Evolutionary conservation across 495 filamentous ascomycete species (phyloP), one percentile per base, ranked within the genome.

Genomic region (Parathielavia hyrcaniae): DNA sequence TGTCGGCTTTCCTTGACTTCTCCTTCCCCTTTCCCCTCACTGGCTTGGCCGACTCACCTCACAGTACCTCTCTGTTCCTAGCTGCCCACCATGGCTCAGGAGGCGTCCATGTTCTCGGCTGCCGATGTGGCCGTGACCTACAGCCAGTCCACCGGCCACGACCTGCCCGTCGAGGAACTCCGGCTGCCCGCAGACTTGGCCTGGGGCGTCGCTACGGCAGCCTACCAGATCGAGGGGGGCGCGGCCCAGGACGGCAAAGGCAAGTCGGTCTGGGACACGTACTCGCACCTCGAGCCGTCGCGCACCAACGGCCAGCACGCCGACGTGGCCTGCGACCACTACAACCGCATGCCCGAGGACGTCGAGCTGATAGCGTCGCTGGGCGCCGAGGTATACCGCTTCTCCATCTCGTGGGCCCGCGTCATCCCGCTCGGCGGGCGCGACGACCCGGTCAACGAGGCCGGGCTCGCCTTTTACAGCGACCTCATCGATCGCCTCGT

Each of bases 401-500:
- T 71, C 56, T 70, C 65, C 22, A 66, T 71, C 50, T 66, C 68
- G 5, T 70, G 67, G 68, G 68, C 68, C 1, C 68, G 67, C 16
- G 55, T 68, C 39, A 71, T 71, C 53, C 68, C 68, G 13, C 65
- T 70, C 35, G 68, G 68, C 2, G 68, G 50, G 8, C 38, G 50
- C 16, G 13, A 43, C 16, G 50, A 41, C 48, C 70, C 70, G 6
- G 48, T 72, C 32, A 72, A 81, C 60, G 64, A 76, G 50, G 71
- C 73, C 34, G 79, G 79, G 34, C 55, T 82, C 8, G 65, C 74
- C 44, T 75, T 76, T 62, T 82, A 81, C 57, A 59, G 68, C 35
- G 71, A 73, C 47, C 78, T 81, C 49, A 68, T 82, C 30, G 74
- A 81, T 43, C 71, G 75, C 35, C 67, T 82, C n/a, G 69, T 72